Percentiles rank a stretch among this genome's conserved stretches.
Conservation (phyloP, 1,284 basidiomycete genomes). For the Trichosporon ovoides region DNA sequence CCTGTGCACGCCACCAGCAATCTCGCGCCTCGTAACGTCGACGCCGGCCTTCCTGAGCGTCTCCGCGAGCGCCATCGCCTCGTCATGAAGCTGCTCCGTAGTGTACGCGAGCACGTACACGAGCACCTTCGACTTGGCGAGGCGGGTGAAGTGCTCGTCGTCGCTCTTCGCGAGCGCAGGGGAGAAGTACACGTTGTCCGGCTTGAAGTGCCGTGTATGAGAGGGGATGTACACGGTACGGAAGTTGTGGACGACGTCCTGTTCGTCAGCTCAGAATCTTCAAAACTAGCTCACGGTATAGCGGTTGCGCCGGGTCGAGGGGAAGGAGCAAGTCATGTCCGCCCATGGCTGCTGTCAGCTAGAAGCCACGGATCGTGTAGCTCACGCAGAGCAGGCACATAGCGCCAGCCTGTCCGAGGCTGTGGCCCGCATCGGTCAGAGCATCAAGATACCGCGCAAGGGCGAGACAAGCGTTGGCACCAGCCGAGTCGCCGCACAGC, state of each 20-base stretch:
- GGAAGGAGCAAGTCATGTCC: conserved; percentile 17
- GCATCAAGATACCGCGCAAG: conserved; percentile 18
- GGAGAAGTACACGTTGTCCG: conserved; percentile 14
- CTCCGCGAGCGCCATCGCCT: conserved; percentile 5
- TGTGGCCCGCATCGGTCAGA: conserved; percentile 7
- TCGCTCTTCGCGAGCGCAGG: conserved; percentile 6
- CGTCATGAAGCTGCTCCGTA: conserved; percentile 12
- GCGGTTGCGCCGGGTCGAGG: conserved; percentile 8
- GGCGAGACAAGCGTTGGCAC: conserved; percentile 14
- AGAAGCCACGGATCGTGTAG: no score
- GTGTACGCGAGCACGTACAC: conserved; percentile 12
- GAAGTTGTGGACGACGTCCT: conserved; percentile 15
- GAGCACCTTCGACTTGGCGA: conserved; percentile 8
- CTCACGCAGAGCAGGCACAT: conserved; percentile 9
- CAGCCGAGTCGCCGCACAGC: conserved; percentile 13
- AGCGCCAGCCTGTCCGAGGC: conserved; percentile 5
- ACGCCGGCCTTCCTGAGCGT: conserved; percentile 6
- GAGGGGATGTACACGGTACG: conserved; percentile 8
- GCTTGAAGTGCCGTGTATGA: conserved; percentile 7
- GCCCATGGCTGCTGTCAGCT: conserved; percentile 15
- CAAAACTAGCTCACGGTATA: conserved; percentile 8
- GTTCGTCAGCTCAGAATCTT: not conserved
- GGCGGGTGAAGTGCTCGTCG: conserved; percentile 13
- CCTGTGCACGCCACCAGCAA: not conserved
- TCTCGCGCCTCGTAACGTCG: conserved; percentile 4